Base-by-base conservation (phyloP, 257 asterid species). In the Nicotiana tomentosiformis region DNA sequence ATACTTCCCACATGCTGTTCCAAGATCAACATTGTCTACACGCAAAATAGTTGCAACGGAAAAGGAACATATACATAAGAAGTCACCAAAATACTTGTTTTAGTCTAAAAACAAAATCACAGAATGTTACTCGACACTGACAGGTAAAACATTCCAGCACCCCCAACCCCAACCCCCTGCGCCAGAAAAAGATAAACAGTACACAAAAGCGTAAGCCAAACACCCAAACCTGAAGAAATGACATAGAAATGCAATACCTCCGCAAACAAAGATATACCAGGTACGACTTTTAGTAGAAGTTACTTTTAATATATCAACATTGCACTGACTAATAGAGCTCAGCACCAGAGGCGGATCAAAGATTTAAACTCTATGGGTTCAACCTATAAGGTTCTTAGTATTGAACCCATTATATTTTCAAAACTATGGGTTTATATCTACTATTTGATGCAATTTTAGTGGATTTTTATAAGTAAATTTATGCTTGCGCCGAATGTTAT, bases 21-120 rank as follows among this genome's bases (percentile, higher is more conserved):
- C 98, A 26, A 93, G 90, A 86, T 93, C 98, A 85, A 92, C 95
- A 77, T 93, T 93, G 84, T 93, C 98, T 92, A 66, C 30, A 83
- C 46, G 76, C 57, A 15, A 35, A 6, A 43, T 23, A 4, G 55
- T 12, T 18, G 46, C n/a, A 35, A 60, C 5, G 30, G 14, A 6
- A 65, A 12, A 74, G 23, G 5, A 35, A 79, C 49, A 78, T n/a
- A 78, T 12, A 12, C 5, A 18, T 49, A 32, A 10, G 74, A 26
- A n/a, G 9, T 5, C 4, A 3, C 16, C 8, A 37, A 39, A 20
- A 39, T 61, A 61, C 76, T 29, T 10, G 4, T 7, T 60, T 16
- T 39, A 61, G 58, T 29, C 0, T 0, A 35, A 15, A 61, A 61
- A 39, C 15, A 15, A 79, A 26, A 32, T 6, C 7, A 60, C 2